Base-by-base conservation (phyloP, 1,139 yeast species). In the Blastobotrys illinoisensis region DNA sequence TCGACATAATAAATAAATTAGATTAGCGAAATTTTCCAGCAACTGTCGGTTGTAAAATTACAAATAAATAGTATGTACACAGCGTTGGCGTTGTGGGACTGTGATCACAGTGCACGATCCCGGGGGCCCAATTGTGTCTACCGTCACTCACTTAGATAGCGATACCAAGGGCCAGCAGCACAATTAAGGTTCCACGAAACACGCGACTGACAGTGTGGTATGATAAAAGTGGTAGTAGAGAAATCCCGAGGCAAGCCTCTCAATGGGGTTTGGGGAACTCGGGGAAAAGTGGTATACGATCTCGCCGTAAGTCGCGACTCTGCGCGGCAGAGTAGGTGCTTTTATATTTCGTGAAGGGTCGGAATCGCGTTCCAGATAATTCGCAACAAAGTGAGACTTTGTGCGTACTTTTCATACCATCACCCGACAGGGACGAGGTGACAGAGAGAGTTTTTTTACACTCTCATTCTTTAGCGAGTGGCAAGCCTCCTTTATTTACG, bases 1-100 rank as follows among this genome's bases (percentile, higher is more conserved):
- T 51, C 26, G 56, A 54, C 54, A 51, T 54, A 28, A 28, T 46
- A 26, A 16, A 16, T 18, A 20, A 23, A 21, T 44, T 13, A 44
- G 23, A 44, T 44, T 44, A 43, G 23, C 21, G 7, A 20, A 18
- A n/a, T n/a, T n/a, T 19, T 20, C 21, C 46, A 43, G 23, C 23
- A 43, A 43, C 46, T 18, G 23, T 43, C 46, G 23, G 23, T 18
- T 11, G 23, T 20, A 20, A 23, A 20, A 23, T 44, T 40, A 16
- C 36, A 48, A 26, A 48, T 19, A 26, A 28, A 26, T 36, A 48
- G 44, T 44, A 23, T 20, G 26, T 20, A 44, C 24, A 23, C n/a
- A n/a, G n/a, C n/a, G n/a, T n/a, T n/a, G n/a, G 46, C 9, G 24
- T 44, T n/a, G 24, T n/a, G 26, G 23, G 16, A 7, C 9, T 23